Percentiles rank a stretch among this genome's conserved stretches.
Conservation (phyloP, 1,284 basidiomycete species). For the Peniophora sp. region DNA sequence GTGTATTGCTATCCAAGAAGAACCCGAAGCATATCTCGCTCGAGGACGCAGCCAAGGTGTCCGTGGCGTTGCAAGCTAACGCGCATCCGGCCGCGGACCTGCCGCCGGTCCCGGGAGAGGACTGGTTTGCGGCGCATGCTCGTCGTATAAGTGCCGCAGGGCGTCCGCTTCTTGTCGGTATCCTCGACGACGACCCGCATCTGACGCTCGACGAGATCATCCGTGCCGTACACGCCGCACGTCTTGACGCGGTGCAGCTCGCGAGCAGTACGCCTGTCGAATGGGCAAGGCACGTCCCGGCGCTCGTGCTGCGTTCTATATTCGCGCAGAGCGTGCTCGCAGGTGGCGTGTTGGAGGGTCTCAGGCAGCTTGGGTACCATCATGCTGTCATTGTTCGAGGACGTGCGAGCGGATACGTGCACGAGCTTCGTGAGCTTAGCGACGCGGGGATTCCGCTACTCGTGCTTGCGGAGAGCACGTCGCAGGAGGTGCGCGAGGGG, state of each 20-base stretch:
- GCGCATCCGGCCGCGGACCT: constrained; percentile 5
- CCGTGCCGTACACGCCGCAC: not conserved
- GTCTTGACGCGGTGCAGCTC: constrained; percentile 3
- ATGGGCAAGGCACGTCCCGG: constrained; percentile 2
- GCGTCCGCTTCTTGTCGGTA: constrained; percentile 64
- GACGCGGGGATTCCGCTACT: constrained; percentile 1
- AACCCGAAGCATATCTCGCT: not conserved
- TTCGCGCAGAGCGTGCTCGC: constrained; percentile 1
- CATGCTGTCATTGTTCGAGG: constrained; percentile 3
- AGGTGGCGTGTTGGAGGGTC: not conserved
- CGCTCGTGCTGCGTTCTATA: constrained; percentile 1
- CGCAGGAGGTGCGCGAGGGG: constrained; percentile 1
- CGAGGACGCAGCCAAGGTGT: constrained; percentile 1
- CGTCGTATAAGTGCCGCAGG: constrained; percentile 25
- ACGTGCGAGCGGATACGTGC: not conserved
- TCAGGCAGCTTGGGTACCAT: constrained; percentile 1
- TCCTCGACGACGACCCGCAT: constrained; percentile 65
- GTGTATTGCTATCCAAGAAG: not conserved
- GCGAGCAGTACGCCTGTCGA: constrained; percentile 1
- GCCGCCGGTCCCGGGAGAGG: constrained; percentile 14
- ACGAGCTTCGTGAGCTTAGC: not conserved
- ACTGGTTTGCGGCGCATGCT: constrained; percentile 43
- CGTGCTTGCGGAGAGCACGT: constrained; percentile 1
- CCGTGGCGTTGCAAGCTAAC: constrained; percentile 64
- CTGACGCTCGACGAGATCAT: constrained; percentile 3